Evolutionary conservation across 176 grass and related monocot species (phyloP), one percentile per base, ranked within the genome.

Genomic region (Otatea glauca): DNA sequence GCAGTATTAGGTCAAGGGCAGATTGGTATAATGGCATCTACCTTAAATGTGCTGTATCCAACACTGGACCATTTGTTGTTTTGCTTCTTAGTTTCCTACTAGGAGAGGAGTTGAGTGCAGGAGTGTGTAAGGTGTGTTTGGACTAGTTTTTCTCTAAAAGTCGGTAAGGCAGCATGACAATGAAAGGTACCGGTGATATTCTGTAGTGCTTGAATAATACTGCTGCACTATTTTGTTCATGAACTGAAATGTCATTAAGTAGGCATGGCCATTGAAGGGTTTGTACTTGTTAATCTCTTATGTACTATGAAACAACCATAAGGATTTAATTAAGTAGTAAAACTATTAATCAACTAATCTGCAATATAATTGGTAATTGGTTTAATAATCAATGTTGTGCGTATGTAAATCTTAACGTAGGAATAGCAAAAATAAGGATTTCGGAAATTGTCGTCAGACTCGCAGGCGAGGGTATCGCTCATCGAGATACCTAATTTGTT

Each of bases 1-100:
- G 50, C 39, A 48, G 70, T 69, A 44, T 55, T 82, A 77, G 47
- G 45, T 83, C n/a, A 71, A 61, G 49, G 15, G 18, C 43, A 51
- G 62, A n/a, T 77, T 84, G 25, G 61, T 5, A 32, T 64, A 13
- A 15, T 59, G 74, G 68, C 8, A 38, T 84, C 55, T 45, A 78
- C 27, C 35, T 10, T 47, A n/a, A 20, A 43, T 34, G 66, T 79
- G 25, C 1, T 62, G 44, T 75, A 53, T 50, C 41, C 1, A 74
- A 9, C 2, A n/a, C n/a, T 75, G 14, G 34, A 13, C 47, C 23
- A 9, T 81, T 18, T 8, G 6, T 62, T 42, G 6, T 39, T 74
- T 84, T 65, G 16, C 60, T 73, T 64, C 12, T 6, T 34, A 20
- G 13, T 29, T 76, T 53, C n/a, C 56, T 56, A 3, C 1, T 72